Evolutionary conservation across 192 early-diverging fungal species (phyloP).

Genomic region (Coemansia nantahalensis): DNA sequence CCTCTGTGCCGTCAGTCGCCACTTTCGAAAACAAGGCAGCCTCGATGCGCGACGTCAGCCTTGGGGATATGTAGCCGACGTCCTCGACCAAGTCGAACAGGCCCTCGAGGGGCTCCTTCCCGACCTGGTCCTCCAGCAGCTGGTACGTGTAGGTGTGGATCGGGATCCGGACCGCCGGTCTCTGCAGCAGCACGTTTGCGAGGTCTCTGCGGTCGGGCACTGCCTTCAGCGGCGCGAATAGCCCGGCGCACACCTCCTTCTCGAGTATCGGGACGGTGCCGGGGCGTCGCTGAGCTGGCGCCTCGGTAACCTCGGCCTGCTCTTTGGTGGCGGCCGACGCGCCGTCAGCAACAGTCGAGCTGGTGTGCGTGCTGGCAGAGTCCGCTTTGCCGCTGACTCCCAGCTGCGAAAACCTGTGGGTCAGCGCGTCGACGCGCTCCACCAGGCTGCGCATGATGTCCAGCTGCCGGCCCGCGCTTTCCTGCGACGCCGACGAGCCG

Average conservation of each 20-base stretch:
- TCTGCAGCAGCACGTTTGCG: slow-evolving; percentile 1
- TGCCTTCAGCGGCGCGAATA: slow-evolving; percentile 16
- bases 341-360: too few relatives aligned
- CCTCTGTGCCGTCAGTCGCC: slow-evolving; percentile 25
- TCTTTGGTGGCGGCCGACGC: background rate
- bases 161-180: slow-evolving; percentile 19
- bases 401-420: slow-evolving; percentile 20
- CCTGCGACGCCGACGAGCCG: too few relatives aligned
- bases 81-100: slow-evolving; percentile 38
- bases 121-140: slow-evolving; percentile 13
- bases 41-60: slow-evolving; percentile 34
- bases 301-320: background rate
- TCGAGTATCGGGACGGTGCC: slow-evolving; percentile 11
- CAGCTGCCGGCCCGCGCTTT: background rate
- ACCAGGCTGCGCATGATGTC: slow-evolving; percentile 6
- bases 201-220: slow-evolving; percentile 13
- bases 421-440: slow-evolving; percentile 20
- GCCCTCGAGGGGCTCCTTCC: slow-evolving; percentile 5
- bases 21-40: slow-evolving; percentile 21
- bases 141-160: slow-evolving; percentile 18
- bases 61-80: slow-evolving; percentile 36
- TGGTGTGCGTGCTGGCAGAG: too few relatives aligned
- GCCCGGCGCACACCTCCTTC: slow-evolving; percentile 15
- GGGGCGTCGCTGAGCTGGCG: background rate
- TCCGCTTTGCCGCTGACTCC: slow-evolving; percentile 2